phyloP scores from a whole-genome alignment of 2,329 filamentous ascomycete genomes.

The Juglanconis oblonga region DNA sequence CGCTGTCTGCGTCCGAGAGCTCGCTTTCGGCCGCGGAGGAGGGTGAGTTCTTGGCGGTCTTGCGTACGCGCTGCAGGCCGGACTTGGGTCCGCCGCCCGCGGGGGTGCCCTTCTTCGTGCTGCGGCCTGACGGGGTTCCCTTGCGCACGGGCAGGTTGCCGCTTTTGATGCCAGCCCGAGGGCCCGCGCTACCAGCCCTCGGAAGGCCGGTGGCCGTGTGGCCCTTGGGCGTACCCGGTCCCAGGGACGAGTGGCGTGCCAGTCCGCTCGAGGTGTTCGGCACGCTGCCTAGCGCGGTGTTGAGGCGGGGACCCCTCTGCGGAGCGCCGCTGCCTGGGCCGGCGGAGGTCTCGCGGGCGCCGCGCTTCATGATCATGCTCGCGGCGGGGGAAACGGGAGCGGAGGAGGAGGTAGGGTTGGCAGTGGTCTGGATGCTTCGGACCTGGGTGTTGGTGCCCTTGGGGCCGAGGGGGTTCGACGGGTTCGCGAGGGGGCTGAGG shows the following conservation, averaged over 20 bases:
- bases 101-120: constrained; percentile 42
- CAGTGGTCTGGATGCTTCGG: constrained; percentile 44
- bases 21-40: constrained; percentile 63
- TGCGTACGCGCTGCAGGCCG: constrained; percentile 61
- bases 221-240: constrained; percentile 60
- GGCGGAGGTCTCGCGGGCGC: constrained; percentile 55
- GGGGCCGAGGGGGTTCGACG: constrained; percentile 39
- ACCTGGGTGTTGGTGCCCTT: constrained; percentile 45
- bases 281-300: constrained; percentile 43
- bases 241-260: constrained; percentile 60
- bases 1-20: constrained; percentile 60
- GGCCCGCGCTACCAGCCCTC: constrained; percentile 57
- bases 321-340: constrained; percentile 48
- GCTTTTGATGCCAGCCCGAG: constrained; percentile 49
- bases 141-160: constrained; percentile 42
- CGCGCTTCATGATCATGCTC: constrained; percentile 56
- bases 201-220: constrained; percentile 26
- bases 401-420: constrained; percentile 49
- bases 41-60: constrained; percentile 58
- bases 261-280: constrained; percentile 55
- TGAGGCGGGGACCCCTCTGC: constrained; percentile 52
- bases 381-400: constrained; percentile 60
- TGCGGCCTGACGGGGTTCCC: constrained; percentile 40
- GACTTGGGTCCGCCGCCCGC: constrained; percentile 45
- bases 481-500: constrained; percentile 35